These are phyloP conservation scores for Cudoniella acicularis DNA, from an alignment of 495 filamentous ascomycete species.

Conservation along the genomic window DNA sequence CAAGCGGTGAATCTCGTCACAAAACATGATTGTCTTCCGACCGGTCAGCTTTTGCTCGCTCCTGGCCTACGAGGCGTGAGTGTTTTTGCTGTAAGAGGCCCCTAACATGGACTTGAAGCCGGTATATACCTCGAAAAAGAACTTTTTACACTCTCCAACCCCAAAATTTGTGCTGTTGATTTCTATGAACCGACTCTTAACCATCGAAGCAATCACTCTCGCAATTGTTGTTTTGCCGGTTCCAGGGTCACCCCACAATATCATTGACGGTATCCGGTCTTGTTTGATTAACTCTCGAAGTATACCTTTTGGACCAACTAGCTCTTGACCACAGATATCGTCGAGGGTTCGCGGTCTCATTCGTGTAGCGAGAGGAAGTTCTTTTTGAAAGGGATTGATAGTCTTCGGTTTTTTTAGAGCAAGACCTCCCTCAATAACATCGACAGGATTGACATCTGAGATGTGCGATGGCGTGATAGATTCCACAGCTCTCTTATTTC, in stretches of 20 bases:
- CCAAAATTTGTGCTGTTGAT: constrained; percentile 91
- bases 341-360: constrained; percentile 85
- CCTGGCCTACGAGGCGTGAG: constrained; percentile 70
- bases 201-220: constrained; percentile 79
- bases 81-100: no score
- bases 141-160: constrained; percentile 92
- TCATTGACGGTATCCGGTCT: constrained; percentile 87
- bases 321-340: constrained; percentile 85
- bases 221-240: constrained; percentile 98
- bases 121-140: no score
- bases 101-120: no score
- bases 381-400: constrained; percentile 53
- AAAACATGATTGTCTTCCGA: constrained; percentile 92
- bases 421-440: no score
- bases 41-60: constrained; percentile 80
- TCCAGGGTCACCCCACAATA: constrained; percentile 87
- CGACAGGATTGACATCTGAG: no score
- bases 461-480: no score
- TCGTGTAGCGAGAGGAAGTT: constrained; percentile 83
- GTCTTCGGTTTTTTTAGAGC: no score
- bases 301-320: constrained; percentile 82
- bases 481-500: no score
- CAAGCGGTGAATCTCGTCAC: constrained; percentile 96
- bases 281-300: constrained; percentile 87
- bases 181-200: constrained; percentile 84